Percentiles rank a stretch among this genome's conserved stretches.
phyloP scores from a whole-genome alignment of 1,284 basidiomycete species.

The Ceratobasidium sp. region DNA sequence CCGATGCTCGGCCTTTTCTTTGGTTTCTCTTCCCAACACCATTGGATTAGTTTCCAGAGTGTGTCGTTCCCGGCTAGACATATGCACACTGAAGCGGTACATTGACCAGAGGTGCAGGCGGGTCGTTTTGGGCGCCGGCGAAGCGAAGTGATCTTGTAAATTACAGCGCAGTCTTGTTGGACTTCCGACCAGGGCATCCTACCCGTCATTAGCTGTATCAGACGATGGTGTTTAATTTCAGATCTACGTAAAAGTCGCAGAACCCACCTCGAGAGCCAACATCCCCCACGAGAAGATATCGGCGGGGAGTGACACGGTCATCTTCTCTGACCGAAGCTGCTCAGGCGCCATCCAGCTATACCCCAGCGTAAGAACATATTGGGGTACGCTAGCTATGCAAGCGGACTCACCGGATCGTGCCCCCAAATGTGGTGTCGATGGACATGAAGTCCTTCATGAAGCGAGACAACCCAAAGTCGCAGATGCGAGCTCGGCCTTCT shows the following conservation, averaged over 20 bases:
- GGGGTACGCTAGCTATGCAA: no score
- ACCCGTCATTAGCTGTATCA: slow-evolving; percentile 22
- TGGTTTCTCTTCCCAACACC: slow-evolving; percentile 32
- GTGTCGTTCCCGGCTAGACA: slow-evolving; percentile 17
- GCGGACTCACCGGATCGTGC: slow-evolving; percentile 30
- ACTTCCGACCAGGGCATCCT: slow-evolving; percentile 32
- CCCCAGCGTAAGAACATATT: background rate
- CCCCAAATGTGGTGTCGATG: slow-evolving; percentile 39
- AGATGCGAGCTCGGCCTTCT: slow-evolving; percentile 28
- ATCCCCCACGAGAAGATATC: slow-evolving; percentile 43
- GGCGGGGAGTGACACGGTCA: slow-evolving; percentile 33
- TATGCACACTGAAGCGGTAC: no score
- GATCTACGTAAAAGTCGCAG: background rate
- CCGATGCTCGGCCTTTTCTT: slow-evolving; percentile 1
- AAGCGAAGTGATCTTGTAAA: slow-evolving; percentile 28
- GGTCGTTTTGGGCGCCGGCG: slow-evolving; percentile 25
- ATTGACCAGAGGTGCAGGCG: background rate
- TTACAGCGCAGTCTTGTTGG: slow-evolving; percentile 37
- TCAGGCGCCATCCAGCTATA: slow-evolving; percentile 42
- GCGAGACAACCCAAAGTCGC: slow-evolving; percentile 35
- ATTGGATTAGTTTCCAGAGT: slow-evolving; percentile 18
- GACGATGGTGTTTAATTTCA: no score
- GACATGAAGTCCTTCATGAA: slow-evolving; percentile 44
- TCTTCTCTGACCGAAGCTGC: slow-evolving; percentile 26
- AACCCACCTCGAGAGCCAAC: slow-evolving; percentile 23